These are phyloP conservation scores for Centaurea solstitialis DNA, from an alignment of 129 eudicot species.

Conservation along the genomic window DNA sequence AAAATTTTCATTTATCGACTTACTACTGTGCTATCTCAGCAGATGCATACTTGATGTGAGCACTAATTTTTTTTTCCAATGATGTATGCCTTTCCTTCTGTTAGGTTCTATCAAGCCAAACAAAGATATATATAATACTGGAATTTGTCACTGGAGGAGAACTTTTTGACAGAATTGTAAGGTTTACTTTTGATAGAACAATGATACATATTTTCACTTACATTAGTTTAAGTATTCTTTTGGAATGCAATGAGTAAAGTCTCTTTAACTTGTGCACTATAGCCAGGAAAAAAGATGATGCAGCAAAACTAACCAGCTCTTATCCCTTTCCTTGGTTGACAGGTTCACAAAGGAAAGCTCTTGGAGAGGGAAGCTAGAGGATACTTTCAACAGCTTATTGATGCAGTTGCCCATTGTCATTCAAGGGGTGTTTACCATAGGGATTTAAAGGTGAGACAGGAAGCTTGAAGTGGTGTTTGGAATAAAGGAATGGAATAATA, in stretches of 20 bases:
- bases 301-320: slow-evolving; percentile 2
- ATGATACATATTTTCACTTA: slow-evolving; percentile 19
- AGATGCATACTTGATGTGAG: neutral
- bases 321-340: slow-evolving; percentile 31
- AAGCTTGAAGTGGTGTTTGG: slow-evolving; percentile 1
- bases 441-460: slow-evolving; percentile 76
- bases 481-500: neutral
- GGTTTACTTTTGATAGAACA: slow-evolving; percentile 27
- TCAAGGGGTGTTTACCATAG: slow-evolving; percentile 94
- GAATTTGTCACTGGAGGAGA: slow-evolving; percentile 97
- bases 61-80: neutral
- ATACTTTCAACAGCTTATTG: slow-evolving; percentile 98
- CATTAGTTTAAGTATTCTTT: neutral
- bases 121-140: slow-evolving; percentile 83
- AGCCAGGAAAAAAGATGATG: neutral
- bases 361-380: slow-evolving; percentile 79
- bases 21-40: slow-evolving; percentile 4
- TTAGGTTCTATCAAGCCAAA: slow-evolving; percentile 84
- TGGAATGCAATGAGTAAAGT: neutral
- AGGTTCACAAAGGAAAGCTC: slow-evolving; percentile 86
- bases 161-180: slow-evolving; percentile 95
- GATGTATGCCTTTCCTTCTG: slow-evolving; percentile 6
- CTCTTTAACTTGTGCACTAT: neutral
- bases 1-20: slow-evolving; percentile 1
- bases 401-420: slow-evolving; percentile 94